phyloP scores from a whole-genome alignment of 2,329 filamentous ascomycete species.

The Sporothrix brunneoviolacea region DNA sequence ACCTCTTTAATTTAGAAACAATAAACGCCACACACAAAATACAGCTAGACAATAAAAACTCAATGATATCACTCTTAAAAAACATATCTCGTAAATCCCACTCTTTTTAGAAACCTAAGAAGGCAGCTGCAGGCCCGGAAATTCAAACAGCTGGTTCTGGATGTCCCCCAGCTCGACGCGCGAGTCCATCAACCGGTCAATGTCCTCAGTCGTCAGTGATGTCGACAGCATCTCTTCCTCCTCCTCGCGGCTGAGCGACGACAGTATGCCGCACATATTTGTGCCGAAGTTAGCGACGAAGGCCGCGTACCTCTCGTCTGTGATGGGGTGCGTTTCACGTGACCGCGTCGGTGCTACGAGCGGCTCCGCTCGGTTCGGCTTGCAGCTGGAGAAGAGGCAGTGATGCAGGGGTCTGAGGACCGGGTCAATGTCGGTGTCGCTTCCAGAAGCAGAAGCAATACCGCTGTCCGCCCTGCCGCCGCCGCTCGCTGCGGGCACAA shows the following conservation, averaged over 20 bases:
- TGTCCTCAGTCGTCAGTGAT: background rate
- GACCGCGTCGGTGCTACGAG: too few species aligned
- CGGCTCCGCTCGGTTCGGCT: too few species aligned
- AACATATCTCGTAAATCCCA: too few species aligned
- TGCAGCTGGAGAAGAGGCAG: background rate
- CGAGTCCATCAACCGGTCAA: slow-evolving; percentile 10
- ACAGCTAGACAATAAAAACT: too few species aligned
- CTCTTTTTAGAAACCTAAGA: too few species aligned
- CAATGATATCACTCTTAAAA: too few species aligned
- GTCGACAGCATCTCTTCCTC: slow-evolving; percentile 1
- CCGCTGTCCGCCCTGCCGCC: background rate
- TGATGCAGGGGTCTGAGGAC: slow-evolving; percentile 11
- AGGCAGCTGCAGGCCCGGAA: background rate
- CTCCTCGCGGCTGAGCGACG: background rate
- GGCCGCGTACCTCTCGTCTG: background rate
- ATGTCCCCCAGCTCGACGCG: slow-evolving; percentile 2
- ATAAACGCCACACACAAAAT: too few species aligned
- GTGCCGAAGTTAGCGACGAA: background rate
- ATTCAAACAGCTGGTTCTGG: slow-evolving; percentile 4
- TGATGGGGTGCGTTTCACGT: background rate
- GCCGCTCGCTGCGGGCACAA: slow-evolving; percentile 4
- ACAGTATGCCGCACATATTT: background rate
- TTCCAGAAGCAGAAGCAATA: background rate
- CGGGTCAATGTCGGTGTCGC: background rate
- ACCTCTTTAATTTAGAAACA: background rate